A percentile compares a stretch with the other conserved stretches of the same genome.
phyloP scores from a whole-genome alignment of 208 protist genomes.

The Acanthamoeba culbertsoni region DNA sequence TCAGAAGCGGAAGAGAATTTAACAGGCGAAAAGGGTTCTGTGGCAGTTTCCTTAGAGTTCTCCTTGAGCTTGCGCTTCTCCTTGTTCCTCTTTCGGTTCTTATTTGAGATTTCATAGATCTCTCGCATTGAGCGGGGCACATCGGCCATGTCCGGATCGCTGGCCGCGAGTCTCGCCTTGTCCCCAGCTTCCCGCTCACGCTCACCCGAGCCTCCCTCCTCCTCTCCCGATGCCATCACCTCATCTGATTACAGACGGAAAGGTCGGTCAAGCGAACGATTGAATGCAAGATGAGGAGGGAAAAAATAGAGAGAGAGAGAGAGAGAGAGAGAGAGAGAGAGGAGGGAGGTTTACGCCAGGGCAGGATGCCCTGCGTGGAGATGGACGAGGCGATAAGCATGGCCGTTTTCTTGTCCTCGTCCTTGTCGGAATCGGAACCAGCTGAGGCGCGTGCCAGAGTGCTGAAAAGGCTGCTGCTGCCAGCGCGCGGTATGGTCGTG shows the following conservation, averaged over 20 bases:
- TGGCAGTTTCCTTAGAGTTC: not conserved
- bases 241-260: not conserved
- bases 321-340: not conserved
- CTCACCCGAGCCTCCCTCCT: not conserved
- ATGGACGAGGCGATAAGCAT: constrained; percentile 20
- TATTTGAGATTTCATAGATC: constrained; percentile 31
- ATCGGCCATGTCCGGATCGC: not conserved
- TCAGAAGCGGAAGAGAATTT: not conserved
- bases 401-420: constrained; percentile 45
- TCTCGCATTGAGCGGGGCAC: not conserved
- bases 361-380: not conserved
- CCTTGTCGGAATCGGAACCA: not conserved
- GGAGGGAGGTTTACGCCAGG: not conserved
- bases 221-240: not conserved
- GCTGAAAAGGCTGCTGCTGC: not conserved
- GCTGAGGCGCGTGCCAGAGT: not conserved
- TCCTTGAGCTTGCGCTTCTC: constrained; percentile 54
- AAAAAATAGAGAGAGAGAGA: not conserved
- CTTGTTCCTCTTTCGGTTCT: constrained; percentile 45
- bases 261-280: not conserved
- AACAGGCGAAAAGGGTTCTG: not conserved
- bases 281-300: not conserved
- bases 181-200: not conserved
- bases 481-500: not conserved
- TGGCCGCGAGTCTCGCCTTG: not conserved